Base-by-base conservation (phyloP, 2,329 filamentous ascomycete genomes). In the Chaetomiaceae sp. region DNA sequence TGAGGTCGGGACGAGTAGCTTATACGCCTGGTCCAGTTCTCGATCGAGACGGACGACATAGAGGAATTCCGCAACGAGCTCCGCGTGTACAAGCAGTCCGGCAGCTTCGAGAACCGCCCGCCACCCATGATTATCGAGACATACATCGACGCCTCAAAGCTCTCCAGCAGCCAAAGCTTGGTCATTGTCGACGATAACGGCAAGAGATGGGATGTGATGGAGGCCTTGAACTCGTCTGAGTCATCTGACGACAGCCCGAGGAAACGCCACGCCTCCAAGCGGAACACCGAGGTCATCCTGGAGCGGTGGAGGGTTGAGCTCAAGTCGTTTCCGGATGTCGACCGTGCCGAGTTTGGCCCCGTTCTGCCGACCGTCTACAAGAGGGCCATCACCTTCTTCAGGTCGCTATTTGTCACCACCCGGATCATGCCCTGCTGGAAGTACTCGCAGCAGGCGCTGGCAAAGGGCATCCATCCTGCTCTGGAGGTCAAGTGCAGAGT, bases 311-410 rank as follows among this genome's bases (percentile, higher is more conserved):
- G 76, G 47, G 78, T 98, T 53, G 84, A 93, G 62, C 73, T 97
- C 47, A 86, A 86, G 61, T 78, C 79, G 56, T 68, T 69, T 48
- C 65, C 73, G 47, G 62, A 72, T 62, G 62, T 74, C 54, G 59
- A 64, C 26, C 58, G 63, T 14, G 72, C 78, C 38, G 79, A 78
- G 61, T 87, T 83, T 62, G 78, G 76, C 7, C 71, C 72, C 10
- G 73, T 70, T 26, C 71, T 97, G 42, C 89, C 93, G 12, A 91
- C 88, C 42, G 83, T 95, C 48, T 98, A 98, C 75, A 98, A 98
- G 70, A 93, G 95, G 68, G 88, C 87, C 58, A 95, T 98, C 54
- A 86, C 97, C 56, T 81, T 96, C 58, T 96, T 97, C 67, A 80
- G 93, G 50, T 89, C 89, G 2, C 75, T 98, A 37, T 95, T 87